Evolutionary conservation across 768 basidiomycete species (phyloP).

Genomic region (Boletus insuetus): DNA sequence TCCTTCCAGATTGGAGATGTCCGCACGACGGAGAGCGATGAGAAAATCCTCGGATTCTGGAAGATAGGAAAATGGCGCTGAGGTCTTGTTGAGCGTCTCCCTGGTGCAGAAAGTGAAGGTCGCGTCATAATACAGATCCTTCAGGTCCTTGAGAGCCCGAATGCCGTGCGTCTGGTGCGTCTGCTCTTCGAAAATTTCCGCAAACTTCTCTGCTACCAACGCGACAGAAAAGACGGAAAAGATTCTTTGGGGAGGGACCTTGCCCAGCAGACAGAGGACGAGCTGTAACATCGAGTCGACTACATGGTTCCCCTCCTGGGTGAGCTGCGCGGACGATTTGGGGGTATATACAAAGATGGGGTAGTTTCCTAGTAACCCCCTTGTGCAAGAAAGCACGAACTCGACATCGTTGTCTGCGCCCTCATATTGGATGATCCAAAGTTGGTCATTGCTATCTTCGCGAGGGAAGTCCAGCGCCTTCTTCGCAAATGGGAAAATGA

Average conservation of each 20-base stretch:
- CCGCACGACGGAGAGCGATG: constrained; percentile 35
- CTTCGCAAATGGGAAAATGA: constrained; percentile 39
- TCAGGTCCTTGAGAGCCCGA: constrained; percentile 34
- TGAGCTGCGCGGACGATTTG: constrained; percentile 39
- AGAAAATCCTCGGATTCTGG: constrained; percentile 9
- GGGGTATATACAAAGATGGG: constrained; percentile 64
- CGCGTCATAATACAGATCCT: constrained; percentile 59
- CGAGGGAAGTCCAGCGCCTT: constrained; percentile 19
- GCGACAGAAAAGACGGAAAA: constrained; percentile 68
- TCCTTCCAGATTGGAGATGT: constrained; percentile 24
- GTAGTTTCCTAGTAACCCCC: constrained; percentile 53
- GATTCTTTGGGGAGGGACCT: constrained; percentile 41
- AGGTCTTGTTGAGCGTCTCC: constrained; percentile 33
- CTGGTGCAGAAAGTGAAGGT: constrained; percentile 54
- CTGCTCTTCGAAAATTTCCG: constrained; percentile 43
- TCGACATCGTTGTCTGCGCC: constrained; percentile 8
- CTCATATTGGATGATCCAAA: constrained; percentile 33
- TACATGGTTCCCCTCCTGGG: constrained; percentile 19
- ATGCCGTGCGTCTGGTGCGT: constrained; percentile 2
- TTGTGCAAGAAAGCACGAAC: constrained; percentile 59
- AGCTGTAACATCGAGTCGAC: constrained; percentile 42
- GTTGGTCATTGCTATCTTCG: constrained; percentile 7
- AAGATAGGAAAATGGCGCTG: neutral
- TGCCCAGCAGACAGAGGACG: constrained; percentile 36
- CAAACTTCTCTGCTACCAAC: constrained; percentile 45